Conservation (phyloP, 805 yeast species). For the Starmerella geochares region DNA sequence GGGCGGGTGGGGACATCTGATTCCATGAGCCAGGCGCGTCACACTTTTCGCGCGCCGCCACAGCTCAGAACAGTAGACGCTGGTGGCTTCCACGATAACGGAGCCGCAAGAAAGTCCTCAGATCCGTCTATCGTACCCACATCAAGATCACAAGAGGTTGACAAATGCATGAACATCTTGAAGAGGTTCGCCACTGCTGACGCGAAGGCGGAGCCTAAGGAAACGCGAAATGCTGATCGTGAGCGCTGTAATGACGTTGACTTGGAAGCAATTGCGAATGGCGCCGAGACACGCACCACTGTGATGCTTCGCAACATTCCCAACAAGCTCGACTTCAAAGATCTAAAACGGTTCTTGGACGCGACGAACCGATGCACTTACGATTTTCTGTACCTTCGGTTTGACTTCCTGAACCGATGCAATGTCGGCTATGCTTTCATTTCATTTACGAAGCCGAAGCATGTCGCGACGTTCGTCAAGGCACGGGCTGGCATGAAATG, state of each 20-base stretch:
- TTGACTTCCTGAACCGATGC: constrained; percentile 44
- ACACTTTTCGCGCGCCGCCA: neutral
- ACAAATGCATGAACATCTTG: neutral
- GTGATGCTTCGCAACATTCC: constrained; percentile 48
- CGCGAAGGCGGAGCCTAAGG: neutral
- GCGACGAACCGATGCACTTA: constrained; percentile 35
- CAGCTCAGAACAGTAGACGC: neutral
- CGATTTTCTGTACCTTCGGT: constrained; percentile 39
- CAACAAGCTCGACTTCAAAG: constrained; percentile 40
- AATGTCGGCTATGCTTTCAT: constrained; percentile 50
- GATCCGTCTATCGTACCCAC: neutral
- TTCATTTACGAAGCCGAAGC: constrained; percentile 38
- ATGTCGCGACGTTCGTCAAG: constrained; percentile 39
- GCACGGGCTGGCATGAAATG: constrained; percentile 42
- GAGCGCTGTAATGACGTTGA: constrained; percentile 24
- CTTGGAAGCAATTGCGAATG: constrained; percentile 34
- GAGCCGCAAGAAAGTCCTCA: neutral
- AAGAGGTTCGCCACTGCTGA: neutral
- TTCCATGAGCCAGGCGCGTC: too few species aligned
- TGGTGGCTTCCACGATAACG: too few species aligned
- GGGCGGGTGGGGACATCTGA: neutral
- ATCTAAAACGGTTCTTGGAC: constrained; percentile 40
- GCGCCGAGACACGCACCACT: constrained; percentile 39
- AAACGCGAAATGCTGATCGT: neutral
- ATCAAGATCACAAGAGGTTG: neutral